Conservation (phyloP, 768 basidiomycete genomes). For the Termitomyces bulborhizus region DNA sequence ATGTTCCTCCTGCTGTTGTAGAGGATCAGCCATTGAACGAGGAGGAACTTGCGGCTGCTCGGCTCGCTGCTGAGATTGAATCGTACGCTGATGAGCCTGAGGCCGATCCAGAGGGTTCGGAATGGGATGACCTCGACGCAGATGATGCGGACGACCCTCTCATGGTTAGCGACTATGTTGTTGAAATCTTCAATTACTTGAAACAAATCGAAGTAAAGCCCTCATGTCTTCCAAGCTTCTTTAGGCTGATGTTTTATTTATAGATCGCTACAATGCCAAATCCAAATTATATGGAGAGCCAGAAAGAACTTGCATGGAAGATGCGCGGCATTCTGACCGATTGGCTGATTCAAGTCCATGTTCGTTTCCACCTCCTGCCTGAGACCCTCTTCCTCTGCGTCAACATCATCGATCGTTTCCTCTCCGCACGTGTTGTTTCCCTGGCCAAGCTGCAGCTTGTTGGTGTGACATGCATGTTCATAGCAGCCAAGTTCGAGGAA, state of each 20-base stretch:
- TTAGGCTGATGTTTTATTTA: constrained; percentile 7
- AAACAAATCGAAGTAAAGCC: constrained; percentile 74
- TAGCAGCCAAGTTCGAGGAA: constrained; percentile 96
- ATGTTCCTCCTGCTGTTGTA: constrained; percentile 27
- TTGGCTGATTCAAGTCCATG: constrained; percentile 95
- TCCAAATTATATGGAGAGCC: constrained; percentile 90
- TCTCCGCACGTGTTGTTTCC: constrained; percentile 73
- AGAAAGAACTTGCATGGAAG: constrained; percentile 93
- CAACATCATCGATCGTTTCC: constrained; percentile 88
- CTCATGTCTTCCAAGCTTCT: not conserved
- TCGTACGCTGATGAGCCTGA: constrained; percentile 48
- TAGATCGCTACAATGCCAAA: constrained; percentile 82
- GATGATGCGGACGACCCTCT: constrained; percentile 91
- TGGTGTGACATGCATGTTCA: constrained; percentile 89
- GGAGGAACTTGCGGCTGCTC: constrained; percentile 37
- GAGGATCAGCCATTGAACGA: constrained; percentile 34
- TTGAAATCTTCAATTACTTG: constrained; percentile 91
- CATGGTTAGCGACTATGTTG: constrained; percentile 96
- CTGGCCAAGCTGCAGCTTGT: constrained; percentile 94
- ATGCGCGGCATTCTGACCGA: constrained; percentile 94
- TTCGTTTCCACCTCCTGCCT: constrained; percentile 84
- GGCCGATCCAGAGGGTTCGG: constrained; percentile 56
- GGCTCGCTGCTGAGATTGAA: constrained; percentile 45
- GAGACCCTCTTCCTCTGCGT: constrained; percentile 94
- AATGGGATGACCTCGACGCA: constrained; percentile 90